Conservation (phyloP, 73 alveolate species). For the Paramecium sexaurelia region DNA sequence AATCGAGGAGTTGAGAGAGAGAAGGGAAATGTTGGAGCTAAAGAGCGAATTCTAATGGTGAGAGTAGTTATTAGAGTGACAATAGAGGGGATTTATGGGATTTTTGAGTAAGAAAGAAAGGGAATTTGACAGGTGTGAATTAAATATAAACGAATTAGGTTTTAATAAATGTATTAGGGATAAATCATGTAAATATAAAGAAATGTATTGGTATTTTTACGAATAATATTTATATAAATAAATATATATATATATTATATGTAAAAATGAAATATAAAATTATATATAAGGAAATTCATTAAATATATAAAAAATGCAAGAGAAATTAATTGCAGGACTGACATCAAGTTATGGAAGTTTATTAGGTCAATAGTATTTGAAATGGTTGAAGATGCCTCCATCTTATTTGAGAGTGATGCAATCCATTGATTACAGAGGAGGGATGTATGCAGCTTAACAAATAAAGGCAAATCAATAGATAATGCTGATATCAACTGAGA, state of each 20-base stretch:
- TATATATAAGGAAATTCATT: background rate
- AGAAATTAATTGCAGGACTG: conserved; percentile 10
- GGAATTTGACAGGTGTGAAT: background rate
- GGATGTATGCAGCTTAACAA: background rate
- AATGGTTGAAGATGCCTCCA: conserved; percentile 31
- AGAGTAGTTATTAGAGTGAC: too few relatives aligned
- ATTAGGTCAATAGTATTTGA: background rate
- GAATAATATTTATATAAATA: too few relatives aligned
- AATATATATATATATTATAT: too few relatives aligned
- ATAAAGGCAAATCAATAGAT: conserved; percentile 1
- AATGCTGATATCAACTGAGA: conserved; percentile 25
- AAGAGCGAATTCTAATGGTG: too few relatives aligned
- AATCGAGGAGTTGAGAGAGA: too few relatives aligned
- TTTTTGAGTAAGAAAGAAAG: too few relatives aligned
- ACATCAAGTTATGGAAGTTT: background rate
- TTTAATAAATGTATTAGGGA: background rate
- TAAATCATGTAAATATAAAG: background rate
- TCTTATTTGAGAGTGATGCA: conserved; percentile 23
- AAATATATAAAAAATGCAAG: background rate
- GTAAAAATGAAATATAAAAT: background rate
- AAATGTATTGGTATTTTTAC: background rate
- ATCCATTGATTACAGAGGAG: background rate
- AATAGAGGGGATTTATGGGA: too few relatives aligned
- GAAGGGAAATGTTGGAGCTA: too few relatives aligned
- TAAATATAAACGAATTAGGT: background rate